These are phyloP conservation scores for Melampsora americana DNA, from an alignment of 1,284 basidiomycete species.

Conservation along the genomic window DNA sequence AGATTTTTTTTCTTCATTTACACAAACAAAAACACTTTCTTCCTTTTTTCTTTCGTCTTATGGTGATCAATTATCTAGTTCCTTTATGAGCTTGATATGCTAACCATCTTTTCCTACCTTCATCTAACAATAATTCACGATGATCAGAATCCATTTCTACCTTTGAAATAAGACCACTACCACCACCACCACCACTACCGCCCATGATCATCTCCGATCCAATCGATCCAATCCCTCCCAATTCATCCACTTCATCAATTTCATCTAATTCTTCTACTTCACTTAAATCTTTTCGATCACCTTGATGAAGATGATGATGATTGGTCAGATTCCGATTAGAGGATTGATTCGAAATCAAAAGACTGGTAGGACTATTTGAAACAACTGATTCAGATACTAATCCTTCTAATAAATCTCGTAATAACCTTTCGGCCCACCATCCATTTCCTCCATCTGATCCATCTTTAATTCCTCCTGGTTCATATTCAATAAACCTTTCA, in stretches of 20 bases:
- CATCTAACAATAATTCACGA: slow-evolving; percentile 17
- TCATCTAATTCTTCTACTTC: neutral
- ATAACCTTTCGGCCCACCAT: slow-evolving; percentile 40
- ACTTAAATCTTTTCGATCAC: too few species aligned
- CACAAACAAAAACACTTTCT: too few species aligned
- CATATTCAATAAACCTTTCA: slow-evolving; percentile 25
- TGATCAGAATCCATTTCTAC: too few species aligned
- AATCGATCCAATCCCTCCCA: too few species aligned
- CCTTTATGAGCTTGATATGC: slow-evolving; percentile 22
- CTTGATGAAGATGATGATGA: too few species aligned
- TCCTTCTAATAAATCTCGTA: slow-evolving; percentile 41
- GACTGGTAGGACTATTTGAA: slow-evolving; percentile 3
- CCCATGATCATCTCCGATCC: too few species aligned
- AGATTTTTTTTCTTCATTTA: too few species aligned
- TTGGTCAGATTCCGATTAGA: neutral
- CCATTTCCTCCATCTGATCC: slow-evolving; percentile 21
- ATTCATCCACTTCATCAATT: too few species aligned
- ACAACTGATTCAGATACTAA: slow-evolving; percentile 35
- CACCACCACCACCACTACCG: too few species aligned
- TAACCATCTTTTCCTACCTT: slow-evolving; percentile 30
- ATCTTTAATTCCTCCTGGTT: slow-evolving; percentile 30
- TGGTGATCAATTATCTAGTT: neutral
- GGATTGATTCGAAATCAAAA: slow-evolving; percentile 5
- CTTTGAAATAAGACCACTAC: too few species aligned
- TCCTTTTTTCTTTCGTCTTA: too few species aligned